phyloP scores from a whole-genome alignment of 805 yeast species.

The Kodamaea kaohsiungensis region DNA sequence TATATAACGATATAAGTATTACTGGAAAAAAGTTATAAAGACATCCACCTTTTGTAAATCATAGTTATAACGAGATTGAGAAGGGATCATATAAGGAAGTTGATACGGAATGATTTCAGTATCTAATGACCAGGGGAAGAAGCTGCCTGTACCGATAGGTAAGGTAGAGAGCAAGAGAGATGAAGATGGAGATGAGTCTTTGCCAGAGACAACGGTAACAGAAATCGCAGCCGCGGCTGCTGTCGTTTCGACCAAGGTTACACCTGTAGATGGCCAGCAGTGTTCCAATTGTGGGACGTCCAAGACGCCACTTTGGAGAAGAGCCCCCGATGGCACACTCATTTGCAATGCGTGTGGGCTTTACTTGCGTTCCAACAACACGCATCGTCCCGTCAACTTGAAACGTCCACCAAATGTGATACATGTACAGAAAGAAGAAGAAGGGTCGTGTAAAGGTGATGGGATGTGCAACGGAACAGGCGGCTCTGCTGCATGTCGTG shows the following conservation, averaged over 20 bases:
- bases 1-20: not conserved
- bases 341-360: conserved; percentile 64
- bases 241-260: not conserved
- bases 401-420: conserved; percentile 58
- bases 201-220: not conserved
- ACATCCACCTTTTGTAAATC: not conserved
- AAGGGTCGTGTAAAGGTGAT: conserved; percentile 70
- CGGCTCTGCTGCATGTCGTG: conserved; percentile 74
- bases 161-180: not conserved
- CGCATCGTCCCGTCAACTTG: conserved; percentile 65
- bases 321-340: conserved; percentile 56
- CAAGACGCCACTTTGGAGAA: conserved; percentile 59
- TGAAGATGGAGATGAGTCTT: not conserved
- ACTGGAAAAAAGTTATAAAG: not conserved
- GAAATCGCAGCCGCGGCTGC: not conserved
- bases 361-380: conserved; percentile 57
- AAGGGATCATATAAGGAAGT: not conserved
- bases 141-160: not conserved
- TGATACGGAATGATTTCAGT: not conserved
- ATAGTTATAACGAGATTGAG: not conserved
- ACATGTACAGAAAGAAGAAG: conserved; percentile 37
- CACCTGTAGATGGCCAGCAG: conserved; percentile 37
- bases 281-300: conserved; percentile 59
- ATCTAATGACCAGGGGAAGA: not conserved
- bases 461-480: conserved; percentile 89